Evolutionary conservation across 75 land plant species (phyloP), one percentile per base, ranked within the genome.

Genomic region (Picea glauca): DNA sequence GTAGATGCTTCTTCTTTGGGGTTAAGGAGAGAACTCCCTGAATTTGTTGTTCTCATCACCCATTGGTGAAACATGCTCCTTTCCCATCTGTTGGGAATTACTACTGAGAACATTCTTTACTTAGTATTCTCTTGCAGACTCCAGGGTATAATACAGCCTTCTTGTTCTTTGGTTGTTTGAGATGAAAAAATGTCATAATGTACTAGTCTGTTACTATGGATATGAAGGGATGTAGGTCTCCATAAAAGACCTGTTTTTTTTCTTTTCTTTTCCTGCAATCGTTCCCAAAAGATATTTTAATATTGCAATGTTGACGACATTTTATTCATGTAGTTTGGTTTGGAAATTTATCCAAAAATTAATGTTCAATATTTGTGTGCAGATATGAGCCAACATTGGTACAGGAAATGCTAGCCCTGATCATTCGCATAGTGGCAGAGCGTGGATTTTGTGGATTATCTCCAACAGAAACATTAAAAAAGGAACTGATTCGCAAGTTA

Each of bases 391-490:
- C 91, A 62, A 83, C 80, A 56, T 67, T 97, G 62, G 91, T 91
- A 74, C 91, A 90, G 72, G 96, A 97, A 62, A 88, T 94, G 90
- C 90, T 97, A 23, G 84, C 89, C 62, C 86, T 97, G 43, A 60
- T 97, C 2, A 93, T 97, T 76, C 92, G 93, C 50, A 82, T 97
- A 58, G 85, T 94, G 21, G 78, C 86, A 60, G 99, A 97, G 79
- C 87, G 99, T 76, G 82, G 92, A 33, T 91, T 86, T 78, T 95
- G 91, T 88, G 99, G 99, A 38, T 74, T 87, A n/a, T 87, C 90
- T 54, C 62, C 79, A 32, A 60, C 60, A 63, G 96, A 93, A 63
- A 78, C 89, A 75, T 84, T 96, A 79, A 85, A 85, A 33, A 85
- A 98, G 72, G 99, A 97, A 83, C 76, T 97, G 78, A 78, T 97